phyloP scores from a whole-genome alignment of 768 basidiomycete species.

The Trametes cubensis region DNA sequence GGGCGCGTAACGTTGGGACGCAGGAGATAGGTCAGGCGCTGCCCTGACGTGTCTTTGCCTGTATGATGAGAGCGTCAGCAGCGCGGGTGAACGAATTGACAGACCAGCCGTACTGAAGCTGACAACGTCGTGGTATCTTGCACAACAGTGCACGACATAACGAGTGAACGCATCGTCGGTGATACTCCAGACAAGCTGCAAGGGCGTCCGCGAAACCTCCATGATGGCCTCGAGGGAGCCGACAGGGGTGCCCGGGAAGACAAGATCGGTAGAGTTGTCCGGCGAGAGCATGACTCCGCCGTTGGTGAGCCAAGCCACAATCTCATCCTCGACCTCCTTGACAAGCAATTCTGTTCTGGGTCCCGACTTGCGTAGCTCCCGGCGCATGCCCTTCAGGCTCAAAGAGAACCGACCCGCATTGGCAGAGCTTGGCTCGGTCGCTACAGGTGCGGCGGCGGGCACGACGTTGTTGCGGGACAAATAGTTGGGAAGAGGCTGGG shows the following conservation, averaged over 20 bases:
- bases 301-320: constrained; percentile 61
- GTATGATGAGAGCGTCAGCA: not conserved
- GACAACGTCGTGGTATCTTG: constrained; percentile 76
- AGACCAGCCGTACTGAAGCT: constrained; percentile 71
- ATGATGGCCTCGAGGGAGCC: constrained; percentile 55
- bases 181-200: constrained; percentile 75
- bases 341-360: constrained; percentile 65
- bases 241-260: constrained; percentile 48
- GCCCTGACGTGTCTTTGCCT: constrained; percentile 60
- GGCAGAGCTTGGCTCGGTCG: constrained; percentile 53
- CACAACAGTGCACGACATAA: constrained; percentile 82
- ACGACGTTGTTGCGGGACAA: constrained; percentile 62
- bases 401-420: constrained; percentile 78
- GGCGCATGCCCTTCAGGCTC: constrained; percentile 74
- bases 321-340: constrained; percentile 64
- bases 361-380: constrained; percentile 63
- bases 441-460: constrained; percentile 46
- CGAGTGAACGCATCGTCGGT: constrained; percentile 72
- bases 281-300: constrained; percentile 62
- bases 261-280: constrained; percentile 37
- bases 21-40: constrained; percentile 76
- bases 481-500: constrained; percentile 72
- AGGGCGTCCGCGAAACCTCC: constrained; percentile 69
- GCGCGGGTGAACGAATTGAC: not conserved
- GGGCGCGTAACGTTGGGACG: constrained; percentile 74